Evolutionary conservation across 345 rosid species (phyloP), one percentile per base, ranked within the genome.

Genomic region (Eutrema yunnanense): DNA sequence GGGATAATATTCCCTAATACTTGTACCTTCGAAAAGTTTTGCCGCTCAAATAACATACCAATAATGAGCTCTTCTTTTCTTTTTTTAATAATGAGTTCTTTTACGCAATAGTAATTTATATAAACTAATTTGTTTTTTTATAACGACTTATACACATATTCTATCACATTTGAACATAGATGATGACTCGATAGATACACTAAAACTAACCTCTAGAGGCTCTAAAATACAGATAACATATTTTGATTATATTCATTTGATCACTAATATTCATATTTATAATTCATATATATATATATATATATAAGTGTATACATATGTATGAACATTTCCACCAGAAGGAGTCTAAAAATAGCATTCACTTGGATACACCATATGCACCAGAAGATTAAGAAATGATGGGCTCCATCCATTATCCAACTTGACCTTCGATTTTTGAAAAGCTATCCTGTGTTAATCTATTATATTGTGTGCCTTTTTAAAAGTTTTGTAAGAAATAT

Each of bases 351-450:
- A 14, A 4, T 54, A 56, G 43, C 16, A 54, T 54, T 36, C 8
- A 33, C 46, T 9, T 42, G 42, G 14, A 66, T 42, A 30, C 19
- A 54, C 11, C 29, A 50, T 41, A 51, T 30, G 16, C 19, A 61
- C 27, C 4, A 19, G 11, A 62, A 54, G 19, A 42, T 26, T 37
- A 72, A 54, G 33, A 44, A 34, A 27, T 54, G 12, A 40, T 65
- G 57, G 57, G 49, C 51, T 46, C 41, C 64, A 46, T 49, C 59
- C 26, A 55, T 41, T 72, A 27, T 50, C 38, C 48, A 73, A 30
- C 49, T 47, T 47, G 71, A 64, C 57, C 33, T 36, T 62, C 51
- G 60, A 71, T 62, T 34, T 22, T 72, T 72, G 55, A 43, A 54
- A 52, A 42, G 47, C n/a, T 73, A 27, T 44, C 36, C 10, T 56